Evolutionary conservation across 2,329 filamentous ascomycete species (phyloP), one percentile per base, ranked within the genome.

Genomic region (Cladosporium colombiae): DNA sequence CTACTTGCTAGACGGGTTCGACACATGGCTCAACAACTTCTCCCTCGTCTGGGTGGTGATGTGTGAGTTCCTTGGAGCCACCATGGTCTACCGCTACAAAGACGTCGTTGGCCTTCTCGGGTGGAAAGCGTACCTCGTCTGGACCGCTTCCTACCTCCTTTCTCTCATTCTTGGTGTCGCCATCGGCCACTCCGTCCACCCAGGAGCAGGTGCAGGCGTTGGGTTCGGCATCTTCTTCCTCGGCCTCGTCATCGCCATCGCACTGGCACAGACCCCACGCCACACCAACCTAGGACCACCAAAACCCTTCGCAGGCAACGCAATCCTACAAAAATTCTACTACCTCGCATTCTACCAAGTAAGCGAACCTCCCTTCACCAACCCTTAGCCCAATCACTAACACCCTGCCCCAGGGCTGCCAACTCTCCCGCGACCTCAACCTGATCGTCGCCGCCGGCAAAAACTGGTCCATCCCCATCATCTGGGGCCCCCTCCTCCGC

Each of bases 271-370:
- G 55, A 79, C 76, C 0, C 83, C 85, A 23, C 33, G 40, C 1
- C 16, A 40, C 35, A 56, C 61, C 0, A 74, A 78, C 56, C 71
- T 74, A 0, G 69, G 69, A 6, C 80, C 81, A 0, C 77, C 82
- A 0, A 74, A 73, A 0, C 79, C 82, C 69, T 85, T 81, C 75
- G 74, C 74, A 3, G 70, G 70, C 10, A 83, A 78, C 46, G 65
- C 69, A 0, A 72, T 80, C 27, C 40, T 79, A 0, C 73, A 75
- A 44, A 78, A 78, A 1, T 80, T 86, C 55, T 87, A 84, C 82
- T 87, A 82, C 67, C 70, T 86, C 21, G 79, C 79, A 1, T 84
- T 86, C 67, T 87, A 87, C 74, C 87, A 84, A n/a, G 84, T 85
- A 79, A 75, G 82, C 70, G 3, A 29, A 11, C 5, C 31, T 14